phyloP scores from a whole-genome alignment of 2,329 filamentous ascomycete species.

The Ophiostoma sp. region DNA sequence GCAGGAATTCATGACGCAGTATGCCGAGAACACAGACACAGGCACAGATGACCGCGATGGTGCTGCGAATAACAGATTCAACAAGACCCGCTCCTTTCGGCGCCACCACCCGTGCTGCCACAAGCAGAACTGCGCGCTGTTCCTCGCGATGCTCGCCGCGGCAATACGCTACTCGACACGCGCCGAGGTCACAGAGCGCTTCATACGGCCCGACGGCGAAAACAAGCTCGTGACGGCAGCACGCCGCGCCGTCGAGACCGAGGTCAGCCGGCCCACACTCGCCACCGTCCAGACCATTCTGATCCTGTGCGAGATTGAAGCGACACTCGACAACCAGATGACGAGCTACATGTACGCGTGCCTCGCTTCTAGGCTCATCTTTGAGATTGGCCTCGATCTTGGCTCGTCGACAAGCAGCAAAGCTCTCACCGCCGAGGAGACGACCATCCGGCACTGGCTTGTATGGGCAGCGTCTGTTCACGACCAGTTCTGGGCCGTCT shows the following conservation, averaged over 20 bases:
- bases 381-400: constrained; percentile 21
- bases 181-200: constrained; percentile 15
- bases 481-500: constrained; percentile 22
- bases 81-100: neutral
- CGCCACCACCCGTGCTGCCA: constrained; percentile 16
- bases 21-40: neutral
- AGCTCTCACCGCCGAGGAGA: constrained; percentile 17
- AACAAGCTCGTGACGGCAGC: constrained; percentile 18
- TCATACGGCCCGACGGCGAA: constrained; percentile 14
- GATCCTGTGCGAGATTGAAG: constrained; percentile 23
- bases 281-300: constrained; percentile 22
- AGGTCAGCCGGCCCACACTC: constrained; percentile 18
- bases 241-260: constrained; percentile 17
- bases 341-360: constrained; percentile 24
- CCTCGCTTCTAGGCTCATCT: constrained; percentile 21
- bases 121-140: constrained; percentile 17
- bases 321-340: constrained; percentile 21
- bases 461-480: constrained; percentile 23
- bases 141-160: constrained; percentile 22
- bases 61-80: neutral
- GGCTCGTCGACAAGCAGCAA: constrained; percentile 16
- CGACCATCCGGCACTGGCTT: constrained; percentile 23
- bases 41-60: neutral
- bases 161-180: constrained; percentile 21
- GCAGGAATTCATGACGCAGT: constrained; percentile 15